Evolutionary conservation across 441 rosid genomes (phyloP).

Genomic region (Populus hybrid): DNA sequence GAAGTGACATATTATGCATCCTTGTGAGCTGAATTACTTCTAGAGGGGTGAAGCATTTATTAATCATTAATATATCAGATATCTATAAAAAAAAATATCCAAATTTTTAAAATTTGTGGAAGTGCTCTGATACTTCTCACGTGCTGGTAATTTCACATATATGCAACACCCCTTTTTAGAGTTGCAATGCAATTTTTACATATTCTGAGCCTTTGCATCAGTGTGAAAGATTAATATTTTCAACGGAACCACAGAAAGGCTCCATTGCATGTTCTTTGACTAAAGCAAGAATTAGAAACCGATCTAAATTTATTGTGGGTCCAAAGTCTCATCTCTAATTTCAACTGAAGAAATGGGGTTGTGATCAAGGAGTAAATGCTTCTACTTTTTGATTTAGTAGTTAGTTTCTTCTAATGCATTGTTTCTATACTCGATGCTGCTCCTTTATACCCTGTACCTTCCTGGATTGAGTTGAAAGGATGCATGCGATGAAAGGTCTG

Average conservation of each 20-base stretch:
- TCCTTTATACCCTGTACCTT: background rate
- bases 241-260: background rate
- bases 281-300: background rate
- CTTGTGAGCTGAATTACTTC: background rate
- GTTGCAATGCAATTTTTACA: background rate
- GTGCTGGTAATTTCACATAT: background rate
- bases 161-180: background rate
- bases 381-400: background rate
- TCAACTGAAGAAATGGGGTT: background rate
- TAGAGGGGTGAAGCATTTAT: background rate
- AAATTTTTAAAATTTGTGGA: background rate
- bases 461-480: slow-evolving; percentile 1
- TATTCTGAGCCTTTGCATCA: background rate
- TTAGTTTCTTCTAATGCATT: background rate
- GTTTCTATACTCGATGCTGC: background rate
- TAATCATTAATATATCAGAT: background rate
- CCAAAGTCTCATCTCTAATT: no score
- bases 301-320: background rate
- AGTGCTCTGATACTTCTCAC: background rate
- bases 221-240: background rate
- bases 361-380: background rate
- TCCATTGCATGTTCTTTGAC: background rate
- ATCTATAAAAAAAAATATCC: background rate
- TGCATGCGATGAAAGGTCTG: background rate
- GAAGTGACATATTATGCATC: background rate